Evolutionary conservation across 2,329 filamentous ascomycete species (phyloP).

Genomic region (Arthroderma uncinatum): DNA sequence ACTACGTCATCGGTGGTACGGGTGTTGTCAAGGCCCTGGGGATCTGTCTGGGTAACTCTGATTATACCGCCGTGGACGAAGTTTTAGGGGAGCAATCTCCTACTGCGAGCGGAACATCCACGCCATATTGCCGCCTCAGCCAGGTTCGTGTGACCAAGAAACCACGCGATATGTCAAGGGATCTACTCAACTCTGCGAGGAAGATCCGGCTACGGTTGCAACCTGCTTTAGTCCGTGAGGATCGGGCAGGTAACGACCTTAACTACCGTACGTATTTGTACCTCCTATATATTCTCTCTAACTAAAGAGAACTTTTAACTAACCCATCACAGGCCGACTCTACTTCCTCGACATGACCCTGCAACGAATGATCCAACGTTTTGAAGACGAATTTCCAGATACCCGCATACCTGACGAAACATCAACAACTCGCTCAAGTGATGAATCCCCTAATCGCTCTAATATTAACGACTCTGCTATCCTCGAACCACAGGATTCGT

Average conservation of each 20-base stretch:
- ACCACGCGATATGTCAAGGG: slow-evolving; percentile 87
- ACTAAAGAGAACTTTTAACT: slow-evolving; percentile 15
- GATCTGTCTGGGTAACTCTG: slow-evolving; percentile 76
- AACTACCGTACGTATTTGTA: slow-evolving; percentile 56
- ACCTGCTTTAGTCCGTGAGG: slow-evolving; percentile 67
- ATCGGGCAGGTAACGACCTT: slow-evolving; percentile 57
- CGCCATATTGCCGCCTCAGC: slow-evolving; percentile 43
- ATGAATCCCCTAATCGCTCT: slow-evolving; percentile 26
- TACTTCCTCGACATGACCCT: slow-evolving; percentile 82
- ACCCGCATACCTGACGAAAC: slow-evolving; percentile 46
- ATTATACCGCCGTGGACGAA: slow-evolving; percentile 31
- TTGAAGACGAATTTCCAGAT: slow-evolving; percentile 93
- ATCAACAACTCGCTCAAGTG: slow-evolving; percentile 15
- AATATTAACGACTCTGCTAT: slow-evolving; percentile 18
- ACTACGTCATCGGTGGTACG: slow-evolving; percentile 92
- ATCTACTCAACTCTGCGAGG: slow-evolving; percentile 72
- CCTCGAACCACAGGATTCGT: slow-evolving; percentile 12
- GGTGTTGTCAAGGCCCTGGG: slow-evolving; percentile 89
- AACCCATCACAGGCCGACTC: slow-evolving; percentile 50
- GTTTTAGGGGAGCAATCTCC: slow-evolving; percentile 29
- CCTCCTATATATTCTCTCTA: neutral
- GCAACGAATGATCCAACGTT: slow-evolving; percentile 82
- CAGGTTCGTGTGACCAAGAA: slow-evolving; percentile 45
- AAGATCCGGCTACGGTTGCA: slow-evolving; percentile 79
- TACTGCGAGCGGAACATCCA: slow-evolving; percentile 43